phyloP scores from a whole-genome alignment of 2,329 filamentous ascomycete genomes.

The Colletotrichum sp. region DNA sequence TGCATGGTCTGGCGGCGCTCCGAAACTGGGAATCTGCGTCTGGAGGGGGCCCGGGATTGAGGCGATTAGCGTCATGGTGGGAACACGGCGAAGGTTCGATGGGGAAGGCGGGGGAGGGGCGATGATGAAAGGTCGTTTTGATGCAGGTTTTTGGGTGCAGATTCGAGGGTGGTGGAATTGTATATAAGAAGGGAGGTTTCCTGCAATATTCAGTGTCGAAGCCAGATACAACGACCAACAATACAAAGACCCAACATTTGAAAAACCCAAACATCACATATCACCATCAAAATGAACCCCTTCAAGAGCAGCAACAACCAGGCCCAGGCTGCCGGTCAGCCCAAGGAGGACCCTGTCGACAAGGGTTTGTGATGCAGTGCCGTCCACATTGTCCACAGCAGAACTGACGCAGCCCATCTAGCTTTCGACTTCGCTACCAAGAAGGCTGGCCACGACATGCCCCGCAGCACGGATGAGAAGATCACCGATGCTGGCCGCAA shows the following conservation, averaged over 20 bases:
- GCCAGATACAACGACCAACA: no score
- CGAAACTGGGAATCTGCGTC: conserved; percentile 6
- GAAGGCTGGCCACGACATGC: conserved; percentile 39
- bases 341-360: conserved; percentile 40
- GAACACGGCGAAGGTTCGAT: background rate
- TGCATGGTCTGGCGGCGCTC: background rate
- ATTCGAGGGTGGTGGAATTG: background rate
- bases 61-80: conserved; percentile 7
- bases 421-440: conserved; percentile 33
- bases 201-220: background rate
- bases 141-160: background rate
- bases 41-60: background rate
- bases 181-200: background rate
- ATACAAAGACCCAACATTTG: no score
- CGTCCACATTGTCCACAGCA: background rate
- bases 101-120: conserved; percentile 7
- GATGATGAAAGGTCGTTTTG: background rate
- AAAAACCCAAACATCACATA: background rate
- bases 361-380: conserved; percentile 34
- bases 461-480: conserved; percentile 41
- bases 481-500: conserved; percentile 39
- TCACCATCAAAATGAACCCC: background rate
- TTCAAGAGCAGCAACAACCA: conserved; percentile 10
- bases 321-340: background rate
- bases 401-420: background rate